Conservation (phyloP, 495 filamentous ascomycete species). For the Pyrenula massariospora region DNA sequence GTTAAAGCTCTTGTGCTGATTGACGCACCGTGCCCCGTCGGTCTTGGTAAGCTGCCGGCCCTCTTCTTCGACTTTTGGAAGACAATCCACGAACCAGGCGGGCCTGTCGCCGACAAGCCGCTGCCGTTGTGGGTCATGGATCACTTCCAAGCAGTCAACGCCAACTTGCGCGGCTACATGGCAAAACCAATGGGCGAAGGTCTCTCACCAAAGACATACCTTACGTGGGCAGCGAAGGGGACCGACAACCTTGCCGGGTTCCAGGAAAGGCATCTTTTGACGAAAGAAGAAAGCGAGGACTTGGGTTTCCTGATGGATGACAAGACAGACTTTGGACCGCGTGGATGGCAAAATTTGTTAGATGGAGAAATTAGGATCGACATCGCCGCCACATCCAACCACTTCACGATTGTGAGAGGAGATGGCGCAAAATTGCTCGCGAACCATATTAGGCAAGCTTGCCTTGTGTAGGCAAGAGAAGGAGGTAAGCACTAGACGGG, state of each 20-base stretch:
- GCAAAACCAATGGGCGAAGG: conserved; percentile 31
- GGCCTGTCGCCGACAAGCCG: conserved; percentile 47
- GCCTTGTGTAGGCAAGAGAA: too few relatives aligned
- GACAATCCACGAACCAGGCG: conserved; percentile 28
- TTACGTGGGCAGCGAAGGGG: conserved; percentile 74
- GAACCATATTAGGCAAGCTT: too few relatives aligned
- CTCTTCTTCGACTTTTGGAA: conserved; percentile 24
- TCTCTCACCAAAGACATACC: conserved; percentile 45
- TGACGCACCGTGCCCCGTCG: conserved; percentile 17
- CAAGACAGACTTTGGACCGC: conserved; percentile 63
- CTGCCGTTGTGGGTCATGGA: conserved; percentile 86
- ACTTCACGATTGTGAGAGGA: conserved; percentile 69
- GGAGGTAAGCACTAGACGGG: too few relatives aligned
- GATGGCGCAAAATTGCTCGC: too few relatives aligned
- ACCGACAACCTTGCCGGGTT: conserved; percentile 61
- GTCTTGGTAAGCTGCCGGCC: conserved; percentile 15
- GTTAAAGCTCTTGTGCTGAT: conserved; percentile 23
- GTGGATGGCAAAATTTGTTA: conserved; percentile 69
- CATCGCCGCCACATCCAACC: conserved; percentile 49
- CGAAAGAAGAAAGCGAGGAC: conserved; percentile 44
- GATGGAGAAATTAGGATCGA: conserved; percentile 52
- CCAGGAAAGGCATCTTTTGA: conserved; percentile 56
- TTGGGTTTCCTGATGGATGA: conserved; percentile 72
- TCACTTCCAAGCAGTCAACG: conserved; percentile 70
- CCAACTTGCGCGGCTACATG: conserved; percentile 62